Percentiles rank a stretch among this genome's conserved stretches.
Conservation (phyloP, 148 eudicot species). For the Rhododendron ovatum region DNA sequence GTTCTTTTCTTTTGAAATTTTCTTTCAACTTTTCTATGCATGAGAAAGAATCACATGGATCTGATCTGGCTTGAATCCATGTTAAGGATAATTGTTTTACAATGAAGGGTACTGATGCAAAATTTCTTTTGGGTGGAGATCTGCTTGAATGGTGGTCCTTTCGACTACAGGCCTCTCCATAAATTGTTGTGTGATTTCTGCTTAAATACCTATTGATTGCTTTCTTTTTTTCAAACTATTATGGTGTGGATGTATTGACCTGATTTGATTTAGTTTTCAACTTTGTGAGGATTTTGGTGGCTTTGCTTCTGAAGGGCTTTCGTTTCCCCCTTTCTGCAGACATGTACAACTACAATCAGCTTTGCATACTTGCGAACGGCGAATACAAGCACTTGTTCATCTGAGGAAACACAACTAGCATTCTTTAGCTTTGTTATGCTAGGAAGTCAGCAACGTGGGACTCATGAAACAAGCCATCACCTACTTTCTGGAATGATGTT, state of each 20-base stretch:
- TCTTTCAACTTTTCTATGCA: neutral
- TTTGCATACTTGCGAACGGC: slow-evolving; percentile 78
- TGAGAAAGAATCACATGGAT: neutral
- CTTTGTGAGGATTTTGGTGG: neutral
- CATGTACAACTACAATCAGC: slow-evolving; percentile 51
- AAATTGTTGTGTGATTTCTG: neutral
- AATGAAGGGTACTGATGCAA: neutral
- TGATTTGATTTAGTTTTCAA: neutral
- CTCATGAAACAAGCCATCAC: neutral
- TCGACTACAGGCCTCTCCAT: neutral
- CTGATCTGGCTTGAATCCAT: neutral
- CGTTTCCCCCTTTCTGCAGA: slow-evolving; percentile 40
- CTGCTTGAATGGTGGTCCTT: neutral
- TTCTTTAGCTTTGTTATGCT: neutral
- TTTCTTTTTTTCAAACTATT: neutral
- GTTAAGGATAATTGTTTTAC: neutral
- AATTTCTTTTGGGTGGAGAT: neutral
- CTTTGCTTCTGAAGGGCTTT: neutral
- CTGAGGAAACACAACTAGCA: slow-evolving; percentile 23
- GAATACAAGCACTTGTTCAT: slow-evolving; percentile 87
- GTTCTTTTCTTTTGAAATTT: neutral
- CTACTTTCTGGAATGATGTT: neutral
- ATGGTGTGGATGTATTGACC: neutral
- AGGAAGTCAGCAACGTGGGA: neutral
- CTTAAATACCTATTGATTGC: neutral